Base-by-base conservation (phyloP, 768 basidiomycete genomes). In the Kwoniella pini region DNA sequence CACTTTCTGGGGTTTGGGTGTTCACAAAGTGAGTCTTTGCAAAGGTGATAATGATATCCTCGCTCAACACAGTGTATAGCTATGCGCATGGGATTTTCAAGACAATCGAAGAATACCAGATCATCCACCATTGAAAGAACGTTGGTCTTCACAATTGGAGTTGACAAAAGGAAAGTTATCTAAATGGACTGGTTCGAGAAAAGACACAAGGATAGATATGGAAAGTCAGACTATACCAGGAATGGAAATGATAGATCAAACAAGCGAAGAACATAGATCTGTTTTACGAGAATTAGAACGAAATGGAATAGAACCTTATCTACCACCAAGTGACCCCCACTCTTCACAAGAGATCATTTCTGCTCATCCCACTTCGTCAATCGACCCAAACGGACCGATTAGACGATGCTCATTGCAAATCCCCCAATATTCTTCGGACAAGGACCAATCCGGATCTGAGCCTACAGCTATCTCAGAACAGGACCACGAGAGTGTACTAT, bases 1-100 rank as follows among this genome's bases (percentile, higher is more conserved):
- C 15, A 68, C 75, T 24, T 81, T 83, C 60, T 83, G 82, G 74
- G 79, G 75, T 10, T 60, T 72, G 9, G 79, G 79, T 1, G 43
- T 74, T 1, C 78, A 78, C 62, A 75, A 74, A 63, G 69, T 79
- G 19, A 26, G 65, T 36, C 4, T 26, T 39, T 38, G n/a, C n/a
- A n/a, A n/a, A n/a, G n/a, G n/a, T n/a, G n/a, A n/a, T n/a, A n/a
- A n/a, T n/a, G n/a, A n/a, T n/a, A n/a, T 13, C 12, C n/a, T 50
- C 27, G 4, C n/a, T 50, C 19, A 36, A 36, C 15, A 15, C 33
- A 15, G 15, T 15, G 33, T 26, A 30, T 48, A 73, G 72, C 46
- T 74, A 1, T 78, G 77, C 52, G 79, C 73, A 5, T 78, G 77
- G 68, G 79, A 80, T 51, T 77, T 78, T 50, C 56, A 67, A 44